These are phyloP conservation scores for Strobilomyces confusus DNA, from an alignment of 768 basidiomycete genomes.

Conservation along the genomic window DNA sequence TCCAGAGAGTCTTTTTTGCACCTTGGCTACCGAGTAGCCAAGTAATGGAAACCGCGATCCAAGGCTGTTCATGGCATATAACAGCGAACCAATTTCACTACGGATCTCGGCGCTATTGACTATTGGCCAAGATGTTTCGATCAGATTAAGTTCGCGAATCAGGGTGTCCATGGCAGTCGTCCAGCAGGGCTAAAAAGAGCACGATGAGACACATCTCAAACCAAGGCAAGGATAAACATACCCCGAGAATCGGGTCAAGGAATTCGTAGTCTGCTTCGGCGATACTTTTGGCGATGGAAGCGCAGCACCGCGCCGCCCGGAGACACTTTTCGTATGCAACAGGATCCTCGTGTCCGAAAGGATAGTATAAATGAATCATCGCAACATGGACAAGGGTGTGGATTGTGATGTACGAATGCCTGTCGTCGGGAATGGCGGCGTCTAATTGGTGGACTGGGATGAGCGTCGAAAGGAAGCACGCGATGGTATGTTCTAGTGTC, in stretches of 20 bases:
- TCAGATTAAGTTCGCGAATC: conserved; percentile 58
- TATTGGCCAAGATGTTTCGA: conserved; percentile 62
- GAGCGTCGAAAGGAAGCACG: conserved; percentile 58
- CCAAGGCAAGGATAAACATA: conserved; percentile 34
- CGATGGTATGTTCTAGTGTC: conserved; percentile 58
- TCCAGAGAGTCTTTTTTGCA: conserved; percentile 30
- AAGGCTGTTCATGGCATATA: conserved; percentile 63
- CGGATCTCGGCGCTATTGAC: conserved; percentile 55
- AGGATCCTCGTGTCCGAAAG: conserved; percentile 56
- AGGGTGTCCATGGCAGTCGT: conserved; percentile 63
- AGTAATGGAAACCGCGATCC: conserved; percentile 59
- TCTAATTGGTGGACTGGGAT: conserved; percentile 64
- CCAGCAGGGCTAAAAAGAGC: conserved; percentile 59
- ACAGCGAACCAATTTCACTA: conserved; percentile 55
- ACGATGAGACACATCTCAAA: conserved; percentile 6
- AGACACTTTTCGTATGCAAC: conserved; percentile 64
- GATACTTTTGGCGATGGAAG: conserved; percentile 58
- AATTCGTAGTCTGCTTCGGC: conserved; percentile 62
- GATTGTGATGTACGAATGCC: conserved; percentile 52
- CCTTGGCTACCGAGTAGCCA: conserved; percentile 28
- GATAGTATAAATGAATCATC: conserved; percentile 60
- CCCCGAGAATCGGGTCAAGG: conserved; percentile 76
- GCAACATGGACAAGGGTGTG: conserved; percentile 68
- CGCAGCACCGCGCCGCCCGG: conserved; percentile 56
- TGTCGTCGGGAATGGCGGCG: conserved; percentile 51